Conservation (phyloP, 129 eudicot genomes). For the Erigeron canadensis region DNA sequence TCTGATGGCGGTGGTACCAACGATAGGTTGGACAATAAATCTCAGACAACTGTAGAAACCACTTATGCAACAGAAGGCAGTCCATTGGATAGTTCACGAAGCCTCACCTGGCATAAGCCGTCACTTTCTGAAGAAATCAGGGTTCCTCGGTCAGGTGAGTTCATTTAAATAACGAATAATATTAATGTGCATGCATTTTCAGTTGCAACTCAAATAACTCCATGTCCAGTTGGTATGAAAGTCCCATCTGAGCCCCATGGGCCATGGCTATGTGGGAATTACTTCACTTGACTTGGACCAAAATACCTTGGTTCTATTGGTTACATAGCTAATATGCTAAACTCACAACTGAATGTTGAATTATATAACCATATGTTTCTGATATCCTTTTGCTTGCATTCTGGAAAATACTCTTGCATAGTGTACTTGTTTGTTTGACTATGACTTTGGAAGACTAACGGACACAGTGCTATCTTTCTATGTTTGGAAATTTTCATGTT, state of each 20-base stretch:
- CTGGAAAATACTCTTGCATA: no score
- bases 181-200: background rate
- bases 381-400: no score
- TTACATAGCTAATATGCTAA: background rate
- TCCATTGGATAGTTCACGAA: constrained; percentile 72
- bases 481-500: background rate
- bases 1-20: constrained; percentile 48
- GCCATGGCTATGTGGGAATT: constrained; percentile 2
- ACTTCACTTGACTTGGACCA: constrained; percentile 2
- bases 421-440: no score
- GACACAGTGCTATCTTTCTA: background rate
- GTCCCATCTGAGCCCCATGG: constrained; percentile 1
- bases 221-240: background rate
- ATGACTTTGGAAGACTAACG: no score
- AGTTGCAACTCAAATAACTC: background rate
- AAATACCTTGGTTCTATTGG: background rate
- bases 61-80: constrained; percentile 88
- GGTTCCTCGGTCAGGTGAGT: constrained; percentile 41
- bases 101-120: constrained; percentile 69
- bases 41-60: constrained; percentile 60
- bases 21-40: constrained; percentile 60
- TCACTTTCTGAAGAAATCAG: constrained; percentile 53
- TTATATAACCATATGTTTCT: no score
- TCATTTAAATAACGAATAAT: background rate
- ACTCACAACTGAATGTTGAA: background rate